A percentile compares a stretch with the other conserved stretches of the same genome.
Conservation (phyloP, 2,329 filamentous ascomycete species). For the Beauveria asiatica region DNA sequence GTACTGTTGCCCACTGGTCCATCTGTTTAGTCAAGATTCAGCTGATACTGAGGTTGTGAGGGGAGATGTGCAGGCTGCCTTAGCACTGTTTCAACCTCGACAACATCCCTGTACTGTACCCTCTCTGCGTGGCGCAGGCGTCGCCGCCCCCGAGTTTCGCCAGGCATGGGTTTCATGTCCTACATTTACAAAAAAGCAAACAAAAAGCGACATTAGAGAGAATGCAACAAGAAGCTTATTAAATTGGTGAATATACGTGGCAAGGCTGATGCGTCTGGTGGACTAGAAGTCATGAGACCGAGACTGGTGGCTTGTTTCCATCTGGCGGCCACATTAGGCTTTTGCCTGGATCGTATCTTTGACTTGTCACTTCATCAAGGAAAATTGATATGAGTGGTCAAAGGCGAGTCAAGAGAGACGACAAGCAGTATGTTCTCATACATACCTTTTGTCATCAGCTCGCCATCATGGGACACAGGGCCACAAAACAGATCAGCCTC, state of each 20-base stretch:
- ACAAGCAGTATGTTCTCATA: too few species aligned
- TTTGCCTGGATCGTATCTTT: too few species aligned
- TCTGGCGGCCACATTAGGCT: too few species aligned
- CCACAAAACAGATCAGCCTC: conserved; percentile 9
- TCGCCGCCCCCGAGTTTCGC: neutral
- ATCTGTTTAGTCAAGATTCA: neutral
- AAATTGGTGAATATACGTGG: neutral
- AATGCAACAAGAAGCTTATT: neutral
- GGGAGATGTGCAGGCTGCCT: neutral
- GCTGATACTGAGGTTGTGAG: neutral
- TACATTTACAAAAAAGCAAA: neutral
- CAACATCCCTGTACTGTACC: neutral
- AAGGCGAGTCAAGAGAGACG: too few species aligned
- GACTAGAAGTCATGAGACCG: neutral
- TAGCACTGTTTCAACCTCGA: neutral
- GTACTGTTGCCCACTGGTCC: neutral
- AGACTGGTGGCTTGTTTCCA: too few species aligned
- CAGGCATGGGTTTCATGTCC: conserved; percentile 2
- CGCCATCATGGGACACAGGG: too few species aligned
- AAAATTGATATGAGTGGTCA: too few species aligned
- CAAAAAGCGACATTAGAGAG: neutral
- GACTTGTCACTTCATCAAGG: too few species aligned
- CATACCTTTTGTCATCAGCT: too few species aligned
- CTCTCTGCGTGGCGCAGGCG: neutral
- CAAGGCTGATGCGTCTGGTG: neutral